Evolutionary conservation across 441 rosid species (phyloP).

Genomic region (Eruca vesicaria): DNA sequence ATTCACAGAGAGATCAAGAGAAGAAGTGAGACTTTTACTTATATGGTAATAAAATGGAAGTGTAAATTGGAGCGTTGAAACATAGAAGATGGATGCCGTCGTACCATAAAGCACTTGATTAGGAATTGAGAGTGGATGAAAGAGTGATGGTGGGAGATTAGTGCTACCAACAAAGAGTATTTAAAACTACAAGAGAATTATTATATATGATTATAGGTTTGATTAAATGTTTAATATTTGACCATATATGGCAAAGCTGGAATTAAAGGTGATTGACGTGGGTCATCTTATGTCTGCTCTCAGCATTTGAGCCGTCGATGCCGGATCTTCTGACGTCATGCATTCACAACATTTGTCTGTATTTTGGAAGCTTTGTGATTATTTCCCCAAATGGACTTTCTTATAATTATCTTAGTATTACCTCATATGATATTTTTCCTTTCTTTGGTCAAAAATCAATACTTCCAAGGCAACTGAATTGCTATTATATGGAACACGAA

Average conservation of each 20-base stretch:
- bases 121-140: constrained; percentile 27
- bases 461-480: too few relatives aligned
- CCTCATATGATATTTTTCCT: neutral
- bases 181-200: neutral
- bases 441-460: neutral
- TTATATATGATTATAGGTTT: constrained; percentile 26
- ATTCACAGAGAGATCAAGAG: neutral
- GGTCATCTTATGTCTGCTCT: constrained; percentile 28
- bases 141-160: constrained; percentile 27
- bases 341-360: constrained; percentile 22
- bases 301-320: constrained; percentile 41
- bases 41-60: neutral
- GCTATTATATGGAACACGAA: too few relatives aligned
- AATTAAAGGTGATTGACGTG: constrained; percentile 26
- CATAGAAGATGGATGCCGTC: constrained; percentile 23
- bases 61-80: constrained; percentile 1
- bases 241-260: constrained; percentile 23
- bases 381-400: constrained; percentile 30
- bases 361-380: constrained; percentile 27
- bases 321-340: constrained; percentile 41
- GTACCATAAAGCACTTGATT: constrained; percentile 21
- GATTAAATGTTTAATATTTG: constrained; percentile 31
- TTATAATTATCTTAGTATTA: constrained; percentile 5
- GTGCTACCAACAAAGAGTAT: constrained; percentile 14
- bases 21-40: neutral